Base-by-base conservation (phyloP, 139 green algal genomes). In the Zygnema circumcarinatum region DNA sequence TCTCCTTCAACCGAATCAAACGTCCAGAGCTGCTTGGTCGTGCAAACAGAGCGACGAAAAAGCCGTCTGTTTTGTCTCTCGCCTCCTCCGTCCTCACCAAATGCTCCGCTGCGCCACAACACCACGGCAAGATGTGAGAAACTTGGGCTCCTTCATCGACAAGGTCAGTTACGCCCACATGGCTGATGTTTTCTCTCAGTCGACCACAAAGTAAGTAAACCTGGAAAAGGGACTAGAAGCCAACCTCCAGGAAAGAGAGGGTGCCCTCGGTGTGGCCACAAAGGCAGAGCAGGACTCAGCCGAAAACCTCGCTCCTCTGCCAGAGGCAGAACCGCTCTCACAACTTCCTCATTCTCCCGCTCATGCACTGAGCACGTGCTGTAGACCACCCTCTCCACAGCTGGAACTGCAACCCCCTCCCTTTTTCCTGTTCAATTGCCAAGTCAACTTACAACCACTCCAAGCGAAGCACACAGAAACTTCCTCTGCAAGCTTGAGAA, bases 291-390 rank as follows among this genome's bases (percentile, higher is more conserved):
- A 7, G 81, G 16, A 38, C 31, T 93, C 31, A 99, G 90, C 21
- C 90, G 16, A 52, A 96, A 96, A 2, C 96, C 96, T 31, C 76
- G 67, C 21, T 38, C 86, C 1, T 56, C 25, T 2, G 94, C 94
- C 16, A 92, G 25, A n/a, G 87, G 79, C 7, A 96, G 94, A 0
- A 93, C 93, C 1, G 94, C 93, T 31, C 96, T 93, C 38, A 99
- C 97, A 1, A 94, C 92, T 0, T 91, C 89, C 91, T 99, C 97
- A 86, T 99, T 99, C 90, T 99, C 97, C 22, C 84, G 78, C 29
- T 83, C 74, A 81, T 99, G 92, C 38, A 98, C 87, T 2, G 88
- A 95, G 92, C 96, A 98, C 1, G 97, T 99, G 54, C 94, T 98
- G 92, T 99, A 99, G 22, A 95, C 94, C 1, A 99, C 80, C 0